Evolutionary conservation across 495 filamentous ascomycete species (phyloP).

Genomic region (Annulohypoxylon moriforme): DNA sequence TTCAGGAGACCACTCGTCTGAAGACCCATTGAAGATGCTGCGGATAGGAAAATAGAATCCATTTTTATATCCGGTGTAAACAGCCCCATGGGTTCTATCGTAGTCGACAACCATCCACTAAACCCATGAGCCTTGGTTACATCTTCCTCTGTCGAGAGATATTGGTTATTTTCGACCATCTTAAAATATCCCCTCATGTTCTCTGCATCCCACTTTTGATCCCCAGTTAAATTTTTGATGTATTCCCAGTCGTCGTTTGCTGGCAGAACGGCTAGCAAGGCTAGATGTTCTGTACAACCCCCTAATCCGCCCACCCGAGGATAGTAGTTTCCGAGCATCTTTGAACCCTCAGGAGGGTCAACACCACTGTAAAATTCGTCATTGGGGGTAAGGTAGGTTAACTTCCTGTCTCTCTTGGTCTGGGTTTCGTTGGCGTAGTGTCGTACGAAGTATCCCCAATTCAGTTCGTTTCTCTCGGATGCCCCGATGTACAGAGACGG

Average conservation of each 20-base stretch:
- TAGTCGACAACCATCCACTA: constrained; percentile 67
- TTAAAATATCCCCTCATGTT: constrained; percentile 64
- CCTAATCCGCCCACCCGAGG: constrained; percentile 61
- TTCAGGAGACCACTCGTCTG: constrained; percentile 17
- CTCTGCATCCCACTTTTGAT: constrained; percentile 56
- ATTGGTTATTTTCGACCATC: constrained; percentile 65
- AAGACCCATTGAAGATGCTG: constrained; percentile 63
- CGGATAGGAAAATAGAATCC: constrained; percentile 60
- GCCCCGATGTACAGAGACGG: constrained; percentile 64
- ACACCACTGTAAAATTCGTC: constrained; percentile 52
- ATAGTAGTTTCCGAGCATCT: constrained; percentile 60
- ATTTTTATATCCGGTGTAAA: constrained; percentile 65
- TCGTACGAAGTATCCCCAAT: constrained; percentile 61
- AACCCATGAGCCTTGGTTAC: constrained; percentile 62
- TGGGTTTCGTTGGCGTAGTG: constrained; percentile 55
- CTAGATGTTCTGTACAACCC: constrained; percentile 64
- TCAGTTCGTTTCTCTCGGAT: constrained; percentile 55
- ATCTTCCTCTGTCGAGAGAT: constrained; percentile 50
- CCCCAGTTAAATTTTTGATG: constrained; percentile 61
- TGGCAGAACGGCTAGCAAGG: constrained; percentile 56
- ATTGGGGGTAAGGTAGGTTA: constrained; percentile 51
- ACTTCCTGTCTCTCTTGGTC: constrained; percentile 55
- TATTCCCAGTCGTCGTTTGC: constrained; percentile 60
- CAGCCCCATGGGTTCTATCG: constrained; percentile 59
- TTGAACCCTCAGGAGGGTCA: constrained; percentile 55